These are phyloP conservation scores for Solanum ossicruentum DNA, from an alignment of 257 asterid species.

Conservation along the genomic window DNA sequence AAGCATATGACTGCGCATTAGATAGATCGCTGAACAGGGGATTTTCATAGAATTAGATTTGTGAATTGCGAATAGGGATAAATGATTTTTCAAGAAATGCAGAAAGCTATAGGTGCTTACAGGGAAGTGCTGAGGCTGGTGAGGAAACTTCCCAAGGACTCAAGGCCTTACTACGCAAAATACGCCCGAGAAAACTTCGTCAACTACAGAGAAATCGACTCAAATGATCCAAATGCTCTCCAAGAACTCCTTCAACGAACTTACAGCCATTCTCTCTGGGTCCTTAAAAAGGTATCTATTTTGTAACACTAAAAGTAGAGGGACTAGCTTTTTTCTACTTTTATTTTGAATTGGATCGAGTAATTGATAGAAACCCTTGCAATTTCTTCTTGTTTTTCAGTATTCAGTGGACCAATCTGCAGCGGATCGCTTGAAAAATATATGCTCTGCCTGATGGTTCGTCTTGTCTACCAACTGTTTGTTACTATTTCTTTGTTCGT, in stretches of 20 bases:
- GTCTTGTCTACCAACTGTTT: constrained; percentile 32
- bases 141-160: constrained; percentile 66
- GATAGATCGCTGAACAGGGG: neutral
- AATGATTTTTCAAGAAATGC: constrained; percentile 32
- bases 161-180: constrained; percentile 69
- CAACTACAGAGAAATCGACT: constrained; percentile 69
- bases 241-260: constrained; percentile 63
- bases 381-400: constrained; percentile 20
- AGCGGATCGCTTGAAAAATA: constrained; percentile 52
- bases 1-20: neutral
- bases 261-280: constrained; percentile 72
- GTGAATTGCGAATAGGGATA: neutral
- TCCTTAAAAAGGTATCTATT: constrained; percentile 49
- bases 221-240: constrained; percentile 32
- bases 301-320: neutral
- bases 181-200: constrained; percentile 95
- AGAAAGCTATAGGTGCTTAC: constrained; percentile 68
- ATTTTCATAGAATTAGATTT: neutral
- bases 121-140: constrained; percentile 79
- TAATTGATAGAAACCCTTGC: neutral
- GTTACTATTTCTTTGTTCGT: constrained; percentile 17
- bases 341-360: neutral
- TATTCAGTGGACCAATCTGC: constrained; percentile 64
- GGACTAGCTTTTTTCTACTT: neutral
- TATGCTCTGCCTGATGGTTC: constrained; percentile 31